Conservation (phyloP, 2,329 filamentous ascomycete genomes). For the Trichoderma harzianum region DNA sequence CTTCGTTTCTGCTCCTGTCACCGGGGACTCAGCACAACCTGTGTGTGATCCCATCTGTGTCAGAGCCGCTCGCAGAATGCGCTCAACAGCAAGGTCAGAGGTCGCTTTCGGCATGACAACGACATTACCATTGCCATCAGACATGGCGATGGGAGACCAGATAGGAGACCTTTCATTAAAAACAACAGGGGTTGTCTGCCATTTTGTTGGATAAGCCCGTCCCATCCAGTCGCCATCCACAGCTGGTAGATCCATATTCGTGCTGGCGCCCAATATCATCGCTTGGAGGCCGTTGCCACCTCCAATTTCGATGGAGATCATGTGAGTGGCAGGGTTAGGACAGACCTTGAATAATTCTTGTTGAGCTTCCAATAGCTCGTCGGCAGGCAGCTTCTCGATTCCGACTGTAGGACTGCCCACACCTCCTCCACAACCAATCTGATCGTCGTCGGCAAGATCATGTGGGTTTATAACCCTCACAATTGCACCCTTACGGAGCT, state of each 20-base stretch:
- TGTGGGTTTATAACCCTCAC: constrained; percentile 51
- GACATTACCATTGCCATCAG: constrained; percentile 51
- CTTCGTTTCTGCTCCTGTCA: constrained; percentile 47
- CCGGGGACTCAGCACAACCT: constrained; percentile 46
- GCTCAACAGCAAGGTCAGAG: constrained; percentile 47
- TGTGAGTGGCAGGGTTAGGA: constrained; percentile 47
- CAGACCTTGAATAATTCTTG: constrained; percentile 52
- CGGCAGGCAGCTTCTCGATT: constrained; percentile 57
- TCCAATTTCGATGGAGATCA: constrained; percentile 64
- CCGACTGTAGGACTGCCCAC: constrained; percentile 59
- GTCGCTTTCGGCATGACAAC: constrained; percentile 47
- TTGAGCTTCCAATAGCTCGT: constrained; percentile 53
- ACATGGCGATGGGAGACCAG: constrained; percentile 45
- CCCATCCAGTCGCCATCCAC: constrained; percentile 59
- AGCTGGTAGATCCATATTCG: constrained; percentile 48
- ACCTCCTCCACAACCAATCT: constrained; percentile 54
- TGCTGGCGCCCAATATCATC: constrained; percentile 53
- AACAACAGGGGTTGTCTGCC: constrained; percentile 53
- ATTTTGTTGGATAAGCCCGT: constrained; percentile 51
- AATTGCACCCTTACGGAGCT: constrained; percentile 47
- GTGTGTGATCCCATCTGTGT: constrained; percentile 54
- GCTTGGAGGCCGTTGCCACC: constrained; percentile 61
- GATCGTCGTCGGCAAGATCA: constrained; percentile 48
- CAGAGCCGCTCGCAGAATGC: constrained; percentile 49
- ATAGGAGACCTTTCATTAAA: constrained; percentile 47